phyloP scores from a whole-genome alignment of 2,329 filamentous ascomycete species.

The Neopestalotiopsis rosae region DNA sequence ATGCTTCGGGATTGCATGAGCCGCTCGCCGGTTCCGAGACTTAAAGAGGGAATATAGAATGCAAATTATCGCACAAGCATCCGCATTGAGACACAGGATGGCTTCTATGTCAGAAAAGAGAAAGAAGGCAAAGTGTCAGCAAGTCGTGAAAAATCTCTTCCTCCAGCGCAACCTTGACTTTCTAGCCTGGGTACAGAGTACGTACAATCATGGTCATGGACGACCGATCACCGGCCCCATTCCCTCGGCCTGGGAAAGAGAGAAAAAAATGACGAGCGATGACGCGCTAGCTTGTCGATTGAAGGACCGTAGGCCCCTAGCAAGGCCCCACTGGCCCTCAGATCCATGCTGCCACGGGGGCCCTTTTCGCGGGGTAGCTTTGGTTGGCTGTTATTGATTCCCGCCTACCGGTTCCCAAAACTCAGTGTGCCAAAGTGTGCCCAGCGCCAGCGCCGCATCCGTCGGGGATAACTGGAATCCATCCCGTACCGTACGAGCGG shows the following conservation, averaged over 20 bases:
- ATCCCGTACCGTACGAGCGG: no score
- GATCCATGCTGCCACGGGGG: neutral
- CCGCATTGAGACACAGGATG: neutral
- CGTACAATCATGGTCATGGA: neutral
- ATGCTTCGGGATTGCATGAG: neutral
- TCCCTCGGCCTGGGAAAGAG: neutral
- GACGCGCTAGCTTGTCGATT: neutral
- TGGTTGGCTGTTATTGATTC: constrained; percentile 14
- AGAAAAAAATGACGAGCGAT: constrained; percentile 6
- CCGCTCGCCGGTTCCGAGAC: neutral
- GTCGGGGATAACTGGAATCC: neutral
- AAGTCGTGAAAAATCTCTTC: constrained; percentile 10
- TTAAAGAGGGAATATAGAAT: neutral
- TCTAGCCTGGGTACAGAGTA: neutral
- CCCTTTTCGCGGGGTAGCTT: constrained; percentile 18
- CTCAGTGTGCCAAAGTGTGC: neutral
- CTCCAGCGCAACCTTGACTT: neutral
- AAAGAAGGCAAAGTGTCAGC: neutral
- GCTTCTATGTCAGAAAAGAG: neutral
- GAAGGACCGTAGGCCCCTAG: neutral
- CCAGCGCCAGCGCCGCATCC: neutral
- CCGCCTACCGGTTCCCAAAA: neutral
- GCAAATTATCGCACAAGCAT: neutral
- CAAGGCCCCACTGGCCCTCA: neutral
- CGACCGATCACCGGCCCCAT: constrained; percentile 11